These are phyloP conservation scores for Kwoniella sp. DNA, from an alignment of 768 basidiomycete genomes.

Conservation along the genomic window DNA sequence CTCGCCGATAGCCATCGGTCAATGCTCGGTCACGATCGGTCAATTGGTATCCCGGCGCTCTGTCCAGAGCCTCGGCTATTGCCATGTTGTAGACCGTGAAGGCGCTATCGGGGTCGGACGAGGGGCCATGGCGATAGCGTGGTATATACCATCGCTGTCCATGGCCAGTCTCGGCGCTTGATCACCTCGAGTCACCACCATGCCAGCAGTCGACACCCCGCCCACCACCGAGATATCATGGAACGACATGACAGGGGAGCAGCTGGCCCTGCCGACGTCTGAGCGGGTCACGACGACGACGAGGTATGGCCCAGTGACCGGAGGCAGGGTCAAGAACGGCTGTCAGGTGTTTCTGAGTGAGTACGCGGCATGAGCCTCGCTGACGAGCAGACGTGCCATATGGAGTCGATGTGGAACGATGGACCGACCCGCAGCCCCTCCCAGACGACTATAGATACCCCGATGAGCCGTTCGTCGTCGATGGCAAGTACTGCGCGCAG, in stretches of 20 bases:
- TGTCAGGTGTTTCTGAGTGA: conserved; percentile 36
- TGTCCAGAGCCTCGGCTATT: too few species aligned
- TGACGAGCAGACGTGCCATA: conserved; percentile 63
- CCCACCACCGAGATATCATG: conserved; percentile 19
- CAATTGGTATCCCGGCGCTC: too few species aligned
- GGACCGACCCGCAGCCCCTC: conserved; percentile 61
- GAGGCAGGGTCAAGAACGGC: conserved; percentile 29
- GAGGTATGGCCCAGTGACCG: conserved; percentile 22
- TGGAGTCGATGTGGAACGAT: conserved; percentile 62
- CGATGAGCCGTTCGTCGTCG: conserved; percentile 60
- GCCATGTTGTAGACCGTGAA: too few species aligned
- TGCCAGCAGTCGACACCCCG: conserved; percentile 7
- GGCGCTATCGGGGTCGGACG: too few species aligned
- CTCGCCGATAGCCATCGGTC: too few species aligned
- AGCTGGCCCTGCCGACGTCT: conserved; percentile 27
- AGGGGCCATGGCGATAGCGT: too few species aligned
- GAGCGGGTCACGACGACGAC: conserved; percentile 20
- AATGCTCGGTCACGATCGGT: too few species aligned
- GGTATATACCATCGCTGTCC: too few species aligned
- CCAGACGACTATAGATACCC: conserved; percentile 58
- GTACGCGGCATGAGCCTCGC: neutral
- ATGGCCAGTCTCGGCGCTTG: too few species aligned
- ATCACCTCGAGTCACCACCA: conserved; percentile 3
- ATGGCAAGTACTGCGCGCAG: conserved; percentile 57
- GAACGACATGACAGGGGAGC: conserved; percentile 35